phyloP scores from a whole-genome alignment of 208 protist species.

The Acanthamoeba triangularis region DNA sequence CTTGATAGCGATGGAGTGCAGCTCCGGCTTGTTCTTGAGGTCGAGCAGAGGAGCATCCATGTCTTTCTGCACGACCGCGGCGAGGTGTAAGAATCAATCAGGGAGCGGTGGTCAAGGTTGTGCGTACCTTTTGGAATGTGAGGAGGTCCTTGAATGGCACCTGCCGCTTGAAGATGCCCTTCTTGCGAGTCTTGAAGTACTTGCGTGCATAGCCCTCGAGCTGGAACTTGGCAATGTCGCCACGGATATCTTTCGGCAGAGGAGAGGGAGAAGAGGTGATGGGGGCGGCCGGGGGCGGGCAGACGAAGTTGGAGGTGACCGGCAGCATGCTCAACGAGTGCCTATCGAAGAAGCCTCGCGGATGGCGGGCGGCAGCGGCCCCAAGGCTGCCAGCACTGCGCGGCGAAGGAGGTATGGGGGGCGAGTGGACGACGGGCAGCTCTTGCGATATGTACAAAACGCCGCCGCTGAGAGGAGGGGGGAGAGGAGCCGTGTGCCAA shows the following conservation, averaged over 20 bases:
- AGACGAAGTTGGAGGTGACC: not conserved
- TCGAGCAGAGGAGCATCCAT: conserved; percentile 27
- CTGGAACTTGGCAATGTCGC: conserved; percentile 71
- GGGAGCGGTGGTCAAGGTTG: not conserved
- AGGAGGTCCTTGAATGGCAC: conserved; percentile 49
- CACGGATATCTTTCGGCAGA: conserved; percentile 23
- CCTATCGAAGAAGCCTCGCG: conserved; percentile 13
- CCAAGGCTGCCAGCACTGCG: not conserved
- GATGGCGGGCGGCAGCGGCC: not conserved
- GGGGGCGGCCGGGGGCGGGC: not conserved
- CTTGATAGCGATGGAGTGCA: not conserved
- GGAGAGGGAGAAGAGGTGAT: not conserved
- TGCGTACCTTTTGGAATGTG: conserved; percentile 25
- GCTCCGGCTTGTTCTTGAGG: conserved; percentile 51
- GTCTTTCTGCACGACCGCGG: conserved; percentile 23
- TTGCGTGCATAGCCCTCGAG: conserved; percentile 68
- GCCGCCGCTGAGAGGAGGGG: not conserved
- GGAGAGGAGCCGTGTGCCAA: not conserved
- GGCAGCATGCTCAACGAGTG: not conserved
- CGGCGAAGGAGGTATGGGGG: not conserved
- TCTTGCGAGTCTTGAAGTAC: conserved; percentile 70
- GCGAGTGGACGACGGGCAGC: not conserved
- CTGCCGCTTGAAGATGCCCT: conserved; percentile 72
- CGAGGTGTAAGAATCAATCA: not conserved
- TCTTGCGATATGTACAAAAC: not conserved